These are phyloP conservation scores for Xylariaceae sp. DNA, from an alignment of 2,329 filamentous ascomycete genomes.

Conservation along the genomic window DNA sequence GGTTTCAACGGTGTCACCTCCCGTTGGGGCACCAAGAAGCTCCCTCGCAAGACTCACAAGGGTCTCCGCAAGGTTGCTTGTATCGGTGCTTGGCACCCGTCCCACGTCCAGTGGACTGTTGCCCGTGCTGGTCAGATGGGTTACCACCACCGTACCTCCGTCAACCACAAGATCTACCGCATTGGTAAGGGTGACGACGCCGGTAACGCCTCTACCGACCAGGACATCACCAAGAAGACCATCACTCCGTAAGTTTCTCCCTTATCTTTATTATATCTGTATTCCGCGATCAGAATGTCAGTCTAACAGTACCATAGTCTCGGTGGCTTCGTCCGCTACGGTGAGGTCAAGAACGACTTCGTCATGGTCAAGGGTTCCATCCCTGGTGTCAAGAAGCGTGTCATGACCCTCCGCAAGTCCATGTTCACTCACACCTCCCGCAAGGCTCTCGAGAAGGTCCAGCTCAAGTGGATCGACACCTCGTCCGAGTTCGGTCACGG, in stretches of 20 bases:
- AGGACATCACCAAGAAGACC: conserved; percentile 97
- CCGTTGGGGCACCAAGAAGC: conserved; percentile 99
- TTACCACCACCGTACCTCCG: conserved; percentile 99
- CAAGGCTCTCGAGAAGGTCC: conserved; percentile 96
- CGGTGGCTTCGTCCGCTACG: conserved; percentile 98
- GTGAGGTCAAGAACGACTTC: conserved; percentile 99
- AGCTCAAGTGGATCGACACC: conserved; percentile 99
- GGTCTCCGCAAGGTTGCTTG: conserved; percentile 99
- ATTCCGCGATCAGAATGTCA: neutral
- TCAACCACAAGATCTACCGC: conserved; percentile 99
- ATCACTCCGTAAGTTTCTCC: conserved; percentile 87
- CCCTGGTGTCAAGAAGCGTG: conserved; percentile 98
- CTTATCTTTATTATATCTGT: neutral
- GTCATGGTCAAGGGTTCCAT: conserved; percentile 96
- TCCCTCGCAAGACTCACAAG: conserved; percentile 99
- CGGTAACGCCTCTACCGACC: conserved; percentile 88
- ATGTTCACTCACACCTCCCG: conserved; percentile 97
- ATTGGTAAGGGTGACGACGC: conserved; percentile 90
- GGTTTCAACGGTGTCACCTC: conserved; percentile 95
- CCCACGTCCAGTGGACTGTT: conserved; percentile 99
- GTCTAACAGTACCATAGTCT: conserved; percentile 57
- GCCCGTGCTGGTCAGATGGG: conserved; percentile 98
- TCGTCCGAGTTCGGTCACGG: conserved; percentile 99
- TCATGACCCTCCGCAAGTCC: conserved; percentile 98
- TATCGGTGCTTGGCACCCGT: conserved; percentile 99